Conservation (phyloP, 805 yeast species). For the Ogataea zsoltii region DNA sequence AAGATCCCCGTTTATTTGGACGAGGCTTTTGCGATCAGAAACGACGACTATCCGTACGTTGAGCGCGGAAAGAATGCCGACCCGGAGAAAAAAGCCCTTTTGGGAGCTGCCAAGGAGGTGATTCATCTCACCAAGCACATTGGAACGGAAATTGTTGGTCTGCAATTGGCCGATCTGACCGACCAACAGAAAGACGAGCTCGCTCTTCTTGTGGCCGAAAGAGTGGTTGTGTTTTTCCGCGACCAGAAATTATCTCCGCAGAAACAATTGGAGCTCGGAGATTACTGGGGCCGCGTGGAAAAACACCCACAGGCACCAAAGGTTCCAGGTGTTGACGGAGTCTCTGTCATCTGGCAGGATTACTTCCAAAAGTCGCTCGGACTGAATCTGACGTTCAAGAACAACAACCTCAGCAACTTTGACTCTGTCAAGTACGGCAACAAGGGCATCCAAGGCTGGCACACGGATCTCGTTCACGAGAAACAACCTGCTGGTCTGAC, state of each 20-base stretch:
- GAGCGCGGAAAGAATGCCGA: slow-evolving; percentile 41
- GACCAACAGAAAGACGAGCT: slow-evolving; percentile 48
- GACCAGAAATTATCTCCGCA: slow-evolving; percentile 47
- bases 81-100: slow-evolving; percentile 42
- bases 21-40: slow-evolving; percentile 40
- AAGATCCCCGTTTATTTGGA: slow-evolving; percentile 41
- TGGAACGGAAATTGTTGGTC: slow-evolving; percentile 52
- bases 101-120: slow-evolving; percentile 44
- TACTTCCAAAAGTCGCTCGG: slow-evolving; percentile 31
- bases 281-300: slow-evolving; percentile 47
- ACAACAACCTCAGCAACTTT: slow-evolving; percentile 22
- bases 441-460: slow-evolving; percentile 40
- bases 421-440: slow-evolving; percentile 14
- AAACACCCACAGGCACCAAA: slow-evolving; percentile 38
- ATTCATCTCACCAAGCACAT: slow-evolving; percentile 44
- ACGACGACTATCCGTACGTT: slow-evolving; percentile 35
- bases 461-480: slow-evolving; percentile 58
- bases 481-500: slow-evolving; percentile 58
- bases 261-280: slow-evolving; percentile 45
- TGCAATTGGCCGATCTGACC: slow-evolving; percentile 43
- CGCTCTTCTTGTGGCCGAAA: slow-evolving; percentile 47
- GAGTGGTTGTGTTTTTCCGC: slow-evolving; percentile 53
- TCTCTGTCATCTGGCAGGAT: slow-evolving; percentile 44
- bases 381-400: slow-evolving; percentile 22
- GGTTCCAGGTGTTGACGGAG: slow-evolving; percentile 39